These are phyloP conservation scores for Graphilbum sp. DNA, from an alignment of 2,329 filamentous ascomycete genomes.

Conservation along the genomic window DNA sequence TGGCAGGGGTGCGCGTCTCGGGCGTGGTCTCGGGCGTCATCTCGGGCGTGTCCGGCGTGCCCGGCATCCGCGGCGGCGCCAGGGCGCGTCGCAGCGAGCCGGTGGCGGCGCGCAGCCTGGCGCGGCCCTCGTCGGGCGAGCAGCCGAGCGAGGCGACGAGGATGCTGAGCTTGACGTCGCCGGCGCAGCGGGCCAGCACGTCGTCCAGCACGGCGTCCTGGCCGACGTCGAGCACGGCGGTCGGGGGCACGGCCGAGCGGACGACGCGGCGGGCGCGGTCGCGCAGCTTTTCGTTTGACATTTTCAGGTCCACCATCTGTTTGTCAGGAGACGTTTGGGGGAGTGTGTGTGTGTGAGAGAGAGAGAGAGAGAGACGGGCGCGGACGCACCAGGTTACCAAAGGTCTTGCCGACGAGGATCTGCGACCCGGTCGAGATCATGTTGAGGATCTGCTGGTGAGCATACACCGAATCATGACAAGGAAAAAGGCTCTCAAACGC, in stretches of 20 bases:
- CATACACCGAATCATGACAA: not conserved
- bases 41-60: too few species aligned
- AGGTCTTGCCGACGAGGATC: conserved; percentile 24
- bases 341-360: too few species aligned
- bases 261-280: conserved; percentile 5
- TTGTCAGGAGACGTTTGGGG: too few species aligned
- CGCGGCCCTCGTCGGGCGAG: conserved; percentile 2
- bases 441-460: conserved; percentile 16
- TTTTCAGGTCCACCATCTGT: conserved; percentile 8
- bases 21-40: too few species aligned
- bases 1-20: too few species aligned
- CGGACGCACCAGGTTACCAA: conserved; percentile 7
- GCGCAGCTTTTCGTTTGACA: conserved; percentile 8
- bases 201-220: conserved; percentile 3
- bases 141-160: conserved; percentile 3
- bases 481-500: not conserved
- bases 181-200: conserved; percentile 2
- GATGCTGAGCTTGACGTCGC: conserved; percentile 6
- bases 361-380: too few species aligned
- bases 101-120: not conserved
- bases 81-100: not conserved
- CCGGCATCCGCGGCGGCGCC: not conserved
- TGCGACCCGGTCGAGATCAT: conserved; percentile 26
- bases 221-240: not conserved
- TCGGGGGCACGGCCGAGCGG: conserved; percentile 2